phyloP scores from a whole-genome alignment of 306 rosid species.

The Acacia acuminata region DNA sequence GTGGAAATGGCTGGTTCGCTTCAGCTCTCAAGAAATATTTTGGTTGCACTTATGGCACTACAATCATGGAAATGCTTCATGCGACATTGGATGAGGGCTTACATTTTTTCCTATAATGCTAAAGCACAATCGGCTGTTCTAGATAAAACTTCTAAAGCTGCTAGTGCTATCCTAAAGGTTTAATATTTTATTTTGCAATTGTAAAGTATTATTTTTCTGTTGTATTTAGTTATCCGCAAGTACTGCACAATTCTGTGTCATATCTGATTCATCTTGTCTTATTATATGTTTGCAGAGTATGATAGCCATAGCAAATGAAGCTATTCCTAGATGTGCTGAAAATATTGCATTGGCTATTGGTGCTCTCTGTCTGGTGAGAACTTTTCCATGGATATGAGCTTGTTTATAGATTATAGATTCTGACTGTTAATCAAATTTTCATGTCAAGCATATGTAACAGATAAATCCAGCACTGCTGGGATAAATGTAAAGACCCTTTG shows the following conservation, averaged over 20 bases:
- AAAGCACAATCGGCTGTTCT: constrained; percentile 53
- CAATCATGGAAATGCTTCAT: constrained; percentile 92
- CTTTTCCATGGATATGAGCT: constrained; percentile 31
- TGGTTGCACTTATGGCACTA: constrained; percentile 74
- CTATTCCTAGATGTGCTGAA: constrained; percentile 90
- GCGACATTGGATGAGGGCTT: constrained; percentile 84
- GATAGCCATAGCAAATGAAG: constrained; percentile 66
- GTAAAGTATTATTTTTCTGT: constrained; percentile 18
- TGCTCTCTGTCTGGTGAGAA: constrained; percentile 84
- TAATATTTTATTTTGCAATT: constrained; percentile 27
- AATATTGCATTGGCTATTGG: constrained; percentile 94
- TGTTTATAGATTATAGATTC: constrained; percentile 19
- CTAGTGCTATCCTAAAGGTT: constrained; percentile 81
- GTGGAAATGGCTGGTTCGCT: constrained; percentile 80
- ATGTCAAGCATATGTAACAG: constrained; percentile 10
- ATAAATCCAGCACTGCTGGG: background rate
- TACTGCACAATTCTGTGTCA: constrained; percentile 18
- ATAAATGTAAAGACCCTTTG: constrained; percentile 1
- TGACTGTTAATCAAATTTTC: constrained; percentile 14
- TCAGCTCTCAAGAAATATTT: constrained; percentile 84
- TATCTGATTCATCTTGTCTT: constrained; percentile 35
- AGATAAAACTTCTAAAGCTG: constrained; percentile 78
- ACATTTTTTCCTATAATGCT: constrained; percentile 46
- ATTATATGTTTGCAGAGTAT: constrained; percentile 54
- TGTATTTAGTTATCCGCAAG: constrained; percentile 21